Base-by-base conservation (phyloP, 495 filamentous ascomycete species). In the Lophiostoma macrostomum region DNA sequence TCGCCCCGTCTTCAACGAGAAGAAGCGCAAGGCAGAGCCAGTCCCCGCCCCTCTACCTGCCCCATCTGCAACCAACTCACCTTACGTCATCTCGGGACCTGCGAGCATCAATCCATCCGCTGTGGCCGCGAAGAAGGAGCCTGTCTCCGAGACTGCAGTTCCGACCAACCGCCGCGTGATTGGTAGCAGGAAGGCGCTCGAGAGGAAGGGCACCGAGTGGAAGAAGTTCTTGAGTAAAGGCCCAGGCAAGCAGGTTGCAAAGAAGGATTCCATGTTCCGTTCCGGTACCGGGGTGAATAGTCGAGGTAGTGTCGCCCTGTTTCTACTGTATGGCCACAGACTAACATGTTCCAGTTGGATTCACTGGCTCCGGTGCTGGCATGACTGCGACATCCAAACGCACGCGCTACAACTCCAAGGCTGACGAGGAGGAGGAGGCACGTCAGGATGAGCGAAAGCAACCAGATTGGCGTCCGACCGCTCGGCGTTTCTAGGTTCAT, bases 261-360 rank as follows among this genome's bases (percentile, higher is more conserved):
- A 88, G 72, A 96, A 95, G 74, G 90, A 97, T 13, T 94, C 88
- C 73, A 96, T 96, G 93, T 98, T 98, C 63, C 80, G 94, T 22
- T 95, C 91, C 1, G 87, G 87, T 0, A 89, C 94, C 22, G 85
- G 88, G 36, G 76, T 91, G 11, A 80, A 88, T 59, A 90, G 87
- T 38, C 78, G 89, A 84, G 91, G 91, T 95, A 73, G n/a, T n/a
- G n/a, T n/a, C 7, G 38, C 22, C 4, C 7, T 42, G 12, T 42
- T 23, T 25, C 12, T 25, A 25, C 19, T 23, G 57, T 5, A 13
- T 8, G 43, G 58, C 61, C 38, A 25, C 7, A 28, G 10, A 64
- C 72, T 79, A 69, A 80, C 64, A 2, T 55, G 56, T 37, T 20
- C 52, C 46, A 95, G 93, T 98, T 58, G 93, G 93, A 13, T 95